These are phyloP conservation scores for Mucor lusitanicus DNA, from an alignment of 371 early-diverging fungal species.

Conservation along the genomic window DNA sequence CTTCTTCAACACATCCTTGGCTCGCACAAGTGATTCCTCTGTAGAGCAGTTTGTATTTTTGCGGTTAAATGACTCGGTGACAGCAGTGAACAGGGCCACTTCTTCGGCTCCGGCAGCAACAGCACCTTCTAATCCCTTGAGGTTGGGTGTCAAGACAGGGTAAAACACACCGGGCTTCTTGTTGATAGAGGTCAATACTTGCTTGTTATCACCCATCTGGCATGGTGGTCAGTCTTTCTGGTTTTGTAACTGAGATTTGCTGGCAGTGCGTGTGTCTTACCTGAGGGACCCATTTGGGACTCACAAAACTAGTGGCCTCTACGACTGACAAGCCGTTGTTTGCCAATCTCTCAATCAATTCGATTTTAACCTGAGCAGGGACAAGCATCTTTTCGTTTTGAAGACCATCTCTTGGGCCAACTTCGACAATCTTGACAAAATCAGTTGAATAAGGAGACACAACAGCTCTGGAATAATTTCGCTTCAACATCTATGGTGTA, in stretches of 20 bases:
- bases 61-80: conserved; percentile 84
- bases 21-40: conserved; percentile 77
- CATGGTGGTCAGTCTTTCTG: background rate
- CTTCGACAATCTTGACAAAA: conserved; percentile 85
- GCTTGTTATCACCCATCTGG: conserved; percentile 84
- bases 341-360: conserved; percentile 81
- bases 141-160: conserved; percentile 92
- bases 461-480: conserved; percentile 7
- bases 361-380: conserved; percentile 79
- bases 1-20: conserved; percentile 66
- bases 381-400: conserved; percentile 93
- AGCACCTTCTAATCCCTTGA: conserved; percentile 85
- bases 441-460: conserved; percentile 11
- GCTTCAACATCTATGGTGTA: background rate
- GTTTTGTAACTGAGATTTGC: background rate
- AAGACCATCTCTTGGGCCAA: conserved; percentile 96
- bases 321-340: conserved; percentile 85
- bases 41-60: conserved; percentile 95
- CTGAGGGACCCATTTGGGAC: conserved; percentile 98
- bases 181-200: conserved; percentile 74
- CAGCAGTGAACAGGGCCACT: conserved; percentile 93
- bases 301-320: conserved; percentile 96
- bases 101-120: conserved; percentile 79
- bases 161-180: conserved; percentile 71
- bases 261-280: conserved; percentile 38